Conservation (phyloP, 2,329 filamentous ascomycete species). For the Phialocephala sp. region DNA sequence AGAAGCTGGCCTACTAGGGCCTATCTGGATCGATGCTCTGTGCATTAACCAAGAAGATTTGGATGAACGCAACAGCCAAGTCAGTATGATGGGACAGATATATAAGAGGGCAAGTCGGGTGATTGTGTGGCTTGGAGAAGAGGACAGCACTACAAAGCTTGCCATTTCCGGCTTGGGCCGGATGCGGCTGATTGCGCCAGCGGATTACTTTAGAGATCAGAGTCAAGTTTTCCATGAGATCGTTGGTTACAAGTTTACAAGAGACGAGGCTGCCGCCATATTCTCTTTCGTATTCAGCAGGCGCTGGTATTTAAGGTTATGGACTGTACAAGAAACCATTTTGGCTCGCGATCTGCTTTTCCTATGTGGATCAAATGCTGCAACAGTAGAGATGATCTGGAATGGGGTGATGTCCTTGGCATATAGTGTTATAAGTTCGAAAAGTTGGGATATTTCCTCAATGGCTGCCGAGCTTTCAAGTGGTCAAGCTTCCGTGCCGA, state of each 20-base stretch:
- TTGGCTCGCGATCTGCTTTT: conserved; percentile 6
- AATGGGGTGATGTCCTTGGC: background rate
- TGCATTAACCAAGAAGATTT: conserved; percentile 16
- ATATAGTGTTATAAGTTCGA: background rate
- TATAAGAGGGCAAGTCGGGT: conserved; percentile 15
- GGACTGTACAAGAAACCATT: conserved; percentile 16
- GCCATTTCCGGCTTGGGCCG: conserved; percentile 1
- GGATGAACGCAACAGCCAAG: conserved; percentile 13
- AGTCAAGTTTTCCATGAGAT: background rate
- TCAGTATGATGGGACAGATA: conserved; percentile 15
- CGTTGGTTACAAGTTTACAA: background rate
- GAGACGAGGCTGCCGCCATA: background rate
- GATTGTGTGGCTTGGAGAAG: conserved; percentile 8
- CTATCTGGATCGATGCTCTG: conserved; percentile 14
- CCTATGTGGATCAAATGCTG: conserved; percentile 7
- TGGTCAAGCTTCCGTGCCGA: no score
- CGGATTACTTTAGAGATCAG: background rate
- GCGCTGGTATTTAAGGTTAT: conserved; percentile 5
- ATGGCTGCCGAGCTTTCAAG: no score
- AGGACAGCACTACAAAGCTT: background rate
- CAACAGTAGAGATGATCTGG: background rate
- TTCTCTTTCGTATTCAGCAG: background rate
- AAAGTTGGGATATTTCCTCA: no score
- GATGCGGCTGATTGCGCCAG: background rate
- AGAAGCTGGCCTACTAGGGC: background rate